Evolutionary conservation across 495 filamentous ascomycete species (phyloP), one percentile per base, ranked within the genome.

Genomic region (Xylaria telfairii): DNA sequence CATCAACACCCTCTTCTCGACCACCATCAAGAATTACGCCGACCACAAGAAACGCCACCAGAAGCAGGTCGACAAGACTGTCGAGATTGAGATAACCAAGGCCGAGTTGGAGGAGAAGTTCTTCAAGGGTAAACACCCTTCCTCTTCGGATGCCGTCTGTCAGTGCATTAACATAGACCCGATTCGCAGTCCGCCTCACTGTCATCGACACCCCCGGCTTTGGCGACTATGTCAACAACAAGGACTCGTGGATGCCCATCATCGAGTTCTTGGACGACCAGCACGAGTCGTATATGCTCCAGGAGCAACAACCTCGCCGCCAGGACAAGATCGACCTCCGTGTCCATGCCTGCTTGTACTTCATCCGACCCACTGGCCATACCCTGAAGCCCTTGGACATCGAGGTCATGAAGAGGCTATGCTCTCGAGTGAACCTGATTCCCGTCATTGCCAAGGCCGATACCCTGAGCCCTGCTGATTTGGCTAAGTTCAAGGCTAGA

Each of bases 11-110:
- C 89, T 99, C 42, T 99, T 99, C 86, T 98, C 96, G 61, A 99
- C 96, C 71, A 99, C 96, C 75, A 99, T 99, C 88, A 99, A 99
- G 88, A 99, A 98, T 89, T 99, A 99, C 81, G 95, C 96, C 85
- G 96, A 99, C 81, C 96, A 99, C 88, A 94, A 96, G 86, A 92
- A 93, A 81, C 92, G 96, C 75, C 96, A 99, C 84, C 93, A 94
- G 83, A 99, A 99, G 89, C 96, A 99, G 85, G 87, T 97, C 67
- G 96, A 99, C 87, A 98, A 98, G 85, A 99, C 96, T 12, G 96
- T 99, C 67, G 96, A 99, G 86, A 99, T 99, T 77, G 96, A 98
- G 82, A 99, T 99, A 79, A 99, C 96, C 80, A 99, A 99, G 88
- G 96, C 96, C 62, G 96, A 99, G 86, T 84, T 99, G 70, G 96